Conservation (phyloP, 441 rosid genomes). For the Erodium trifolium region DNA sequence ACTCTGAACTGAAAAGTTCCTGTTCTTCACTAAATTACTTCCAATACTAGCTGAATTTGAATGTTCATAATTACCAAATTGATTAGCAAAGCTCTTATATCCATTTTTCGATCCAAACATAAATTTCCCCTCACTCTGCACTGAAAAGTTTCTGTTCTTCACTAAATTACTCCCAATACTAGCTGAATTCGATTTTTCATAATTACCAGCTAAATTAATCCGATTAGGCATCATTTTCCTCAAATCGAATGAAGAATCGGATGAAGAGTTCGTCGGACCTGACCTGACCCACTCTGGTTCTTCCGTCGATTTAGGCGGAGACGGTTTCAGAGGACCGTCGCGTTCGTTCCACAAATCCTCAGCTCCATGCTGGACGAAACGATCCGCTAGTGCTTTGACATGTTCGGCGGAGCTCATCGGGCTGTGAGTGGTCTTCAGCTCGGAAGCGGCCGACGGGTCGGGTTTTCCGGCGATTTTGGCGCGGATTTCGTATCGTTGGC, state of each 20-base stretch:
- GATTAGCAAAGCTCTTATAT: neutral
- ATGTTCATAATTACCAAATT: neutral
- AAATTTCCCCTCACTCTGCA: conserved; percentile 9
- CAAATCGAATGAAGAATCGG: conserved; percentile 41
- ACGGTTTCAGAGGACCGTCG: conserved; percentile 53
- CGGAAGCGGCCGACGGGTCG: conserved; percentile 20
- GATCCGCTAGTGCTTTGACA: conserved; percentile 70
- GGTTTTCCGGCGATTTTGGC: conserved; percentile 29
- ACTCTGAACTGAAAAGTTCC: conserved; percentile 43
- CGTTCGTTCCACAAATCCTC: conserved; percentile 86
- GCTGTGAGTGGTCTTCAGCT: conserved; percentile 21
- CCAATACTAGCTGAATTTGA: conserved; percentile 13
- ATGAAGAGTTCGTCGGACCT: conserved; percentile 21
- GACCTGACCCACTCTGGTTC: conserved; percentile 15
- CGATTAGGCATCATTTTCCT: conserved; percentile 30
- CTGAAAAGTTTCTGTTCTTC: conserved; percentile 45
- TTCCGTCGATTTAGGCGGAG: conserved; percentile 1
- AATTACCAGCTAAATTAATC: conserved; percentile 11
- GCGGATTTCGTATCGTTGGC: conserved; percentile 65
- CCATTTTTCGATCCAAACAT: neutral
- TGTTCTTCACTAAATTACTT: conserved; percentile 22
- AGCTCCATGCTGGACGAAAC: conserved; percentile 81
- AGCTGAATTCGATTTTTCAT: conserved; percentile 9
- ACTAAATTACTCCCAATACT: conserved; percentile 16
- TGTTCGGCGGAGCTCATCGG: conserved; percentile 60